Conservation (phyloP, 2,329 filamentous ascomycete genomes). For the Mycosphaerella arachidis region DNA sequence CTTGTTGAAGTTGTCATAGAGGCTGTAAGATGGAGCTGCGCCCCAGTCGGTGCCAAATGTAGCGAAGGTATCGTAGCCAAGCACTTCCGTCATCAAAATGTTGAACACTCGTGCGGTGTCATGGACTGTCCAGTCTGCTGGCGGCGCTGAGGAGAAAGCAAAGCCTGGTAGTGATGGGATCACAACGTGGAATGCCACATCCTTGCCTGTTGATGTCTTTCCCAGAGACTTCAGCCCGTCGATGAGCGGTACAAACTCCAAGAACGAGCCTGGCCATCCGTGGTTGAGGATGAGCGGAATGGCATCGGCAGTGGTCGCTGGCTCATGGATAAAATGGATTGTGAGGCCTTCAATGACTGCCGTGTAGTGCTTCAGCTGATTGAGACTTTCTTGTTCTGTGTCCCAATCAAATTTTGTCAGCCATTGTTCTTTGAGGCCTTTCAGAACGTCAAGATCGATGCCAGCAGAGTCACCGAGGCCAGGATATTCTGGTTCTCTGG, state of each 20-base stretch:
- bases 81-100: constrained; percentile 36
- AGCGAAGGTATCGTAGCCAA: constrained; percentile 38
- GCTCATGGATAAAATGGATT: constrained; percentile 38
- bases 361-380: constrained; percentile 26
- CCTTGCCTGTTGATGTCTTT: constrained; percentile 19
- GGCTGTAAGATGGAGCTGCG: constrained; percentile 37
- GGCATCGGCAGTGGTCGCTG: constrained; percentile 30
- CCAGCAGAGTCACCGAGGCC: constrained; percentile 6
- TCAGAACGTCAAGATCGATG: constrained; percentile 4
- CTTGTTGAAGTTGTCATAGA: constrained; percentile 33
- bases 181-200: constrained; percentile 51
- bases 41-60: constrained; percentile 40
- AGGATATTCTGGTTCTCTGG: constrained; percentile 3
- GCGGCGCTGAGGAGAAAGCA: constrained; percentile 42
- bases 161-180: constrained; percentile 55
- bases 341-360: constrained; percentile 32
- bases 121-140: constrained; percentile 32
- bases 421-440: constrained; percentile 3
- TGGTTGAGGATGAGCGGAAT: constrained; percentile 42
- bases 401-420: constrained; percentile 8
- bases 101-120: constrained; percentile 38
- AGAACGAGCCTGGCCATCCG: constrained; percentile 45
- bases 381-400: constrained; percentile 7
- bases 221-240: constrained; percentile 23
- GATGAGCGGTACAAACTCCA: constrained; percentile 41